These are phyloP conservation scores for Kalaharituber pfeilii DNA, from an alignment of 2,329 filamentous ascomycete genomes.

Conservation along the genomic window DNA sequence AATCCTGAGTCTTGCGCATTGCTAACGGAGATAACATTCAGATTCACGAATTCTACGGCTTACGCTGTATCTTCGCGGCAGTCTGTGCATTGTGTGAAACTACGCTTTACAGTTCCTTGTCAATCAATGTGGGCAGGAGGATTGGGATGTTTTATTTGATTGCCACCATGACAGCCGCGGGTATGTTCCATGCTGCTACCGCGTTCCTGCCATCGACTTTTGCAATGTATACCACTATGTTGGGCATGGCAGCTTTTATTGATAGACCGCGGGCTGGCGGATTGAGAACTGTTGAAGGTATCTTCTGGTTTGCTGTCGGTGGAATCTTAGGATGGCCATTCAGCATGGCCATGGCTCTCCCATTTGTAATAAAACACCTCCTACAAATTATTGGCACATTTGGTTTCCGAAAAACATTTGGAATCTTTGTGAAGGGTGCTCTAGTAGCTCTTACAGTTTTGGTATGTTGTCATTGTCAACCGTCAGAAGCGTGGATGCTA, in stretches of 20 bases:
- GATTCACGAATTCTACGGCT: conserved; percentile 59
- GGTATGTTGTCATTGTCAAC: conserved; percentile 33
- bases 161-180: conserved; percentile 59
- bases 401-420: conserved; percentile 41
- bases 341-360: conserved; percentile 60
- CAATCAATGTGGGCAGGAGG: conserved; percentile 57
- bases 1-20: conserved; percentile 1
- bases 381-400: conserved; percentile 37
- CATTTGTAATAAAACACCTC: conserved; percentile 64
- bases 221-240: conserved; percentile 82
- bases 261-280: conserved; percentile 54
- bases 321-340: conserved; percentile 90
- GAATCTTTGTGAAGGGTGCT: conserved; percentile 49
- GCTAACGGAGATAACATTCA: too few relatives aligned
- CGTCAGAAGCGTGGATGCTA: not conserved
- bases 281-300: conserved; percentile 60
- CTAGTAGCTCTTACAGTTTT: conserved; percentile 50
- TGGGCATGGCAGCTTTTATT: conserved; percentile 78
- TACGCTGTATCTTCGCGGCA: conserved; percentile 58
- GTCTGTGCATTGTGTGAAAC: conserved; percentile 69
- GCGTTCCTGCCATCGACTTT: conserved; percentile 88
- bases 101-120: conserved; percentile 60
- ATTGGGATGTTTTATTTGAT: conserved; percentile 74
- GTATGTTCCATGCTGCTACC: conserved; percentile 81
- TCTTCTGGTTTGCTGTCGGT: conserved; percentile 79